Evolutionary conservation across 2,329 filamentous ascomycete species (phyloP).

Genomic region (Coniochaeta hoffmannii): DNA sequence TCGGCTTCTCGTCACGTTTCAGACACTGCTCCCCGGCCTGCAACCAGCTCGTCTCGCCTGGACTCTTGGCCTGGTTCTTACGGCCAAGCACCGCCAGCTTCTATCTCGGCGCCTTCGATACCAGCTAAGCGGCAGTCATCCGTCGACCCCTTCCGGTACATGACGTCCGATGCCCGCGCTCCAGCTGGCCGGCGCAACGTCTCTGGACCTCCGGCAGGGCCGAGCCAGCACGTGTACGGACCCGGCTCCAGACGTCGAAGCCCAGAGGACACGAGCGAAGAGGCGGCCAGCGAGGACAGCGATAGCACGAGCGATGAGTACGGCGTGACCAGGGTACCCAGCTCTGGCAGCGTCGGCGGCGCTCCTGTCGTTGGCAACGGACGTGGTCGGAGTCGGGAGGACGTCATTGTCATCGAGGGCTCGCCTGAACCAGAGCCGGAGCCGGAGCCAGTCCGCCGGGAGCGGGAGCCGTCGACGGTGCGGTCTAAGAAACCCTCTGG

Average conservation of each 20-base stretch:
- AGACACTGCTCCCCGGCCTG: conserved; percentile 26
- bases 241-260: conserved; percentile 4
- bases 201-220: conserved; percentile 24
- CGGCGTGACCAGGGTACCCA: background rate
- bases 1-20: conserved; percentile 33
- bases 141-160: conserved; percentile 45
- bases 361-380: background rate
- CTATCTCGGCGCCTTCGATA: conserved; percentile 18
- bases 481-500: conserved; percentile 31
- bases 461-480: conserved; percentile 21
- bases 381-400: conserved; percentile 21
- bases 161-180: conserved; percentile 36
- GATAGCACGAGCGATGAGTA: background rate
- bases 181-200: conserved; percentile 28
- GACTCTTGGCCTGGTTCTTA: conserved; percentile 20
- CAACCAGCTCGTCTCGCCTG: conserved; percentile 21
- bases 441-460: conserved; percentile 9
- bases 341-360: conserved; percentile 6
- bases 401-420: conserved; percentile 31
- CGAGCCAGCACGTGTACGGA: background rate
- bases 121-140: conserved; percentile 20
- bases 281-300: conserved; percentile 7
- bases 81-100: conserved; percentile 9
- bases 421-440: conserved; percentile 12
- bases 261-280: conserved; percentile 5